phyloP scores from a whole-genome alignment of 768 basidiomycete genomes.

The Erythrobasidium yunnanense region DNA sequence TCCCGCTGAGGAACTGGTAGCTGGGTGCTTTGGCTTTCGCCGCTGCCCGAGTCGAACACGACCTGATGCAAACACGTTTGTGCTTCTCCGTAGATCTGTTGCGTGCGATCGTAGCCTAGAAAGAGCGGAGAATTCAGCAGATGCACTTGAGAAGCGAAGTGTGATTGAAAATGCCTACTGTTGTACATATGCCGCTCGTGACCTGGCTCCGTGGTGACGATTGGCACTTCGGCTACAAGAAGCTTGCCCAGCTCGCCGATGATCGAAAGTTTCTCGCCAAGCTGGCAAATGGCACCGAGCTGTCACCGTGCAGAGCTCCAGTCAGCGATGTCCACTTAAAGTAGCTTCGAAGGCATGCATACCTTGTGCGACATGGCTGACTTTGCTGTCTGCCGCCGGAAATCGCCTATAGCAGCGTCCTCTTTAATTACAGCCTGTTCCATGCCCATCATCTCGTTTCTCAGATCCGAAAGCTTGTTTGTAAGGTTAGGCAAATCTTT shows the following conservation, averaged over 20 bases:
- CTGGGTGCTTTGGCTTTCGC: background rate
- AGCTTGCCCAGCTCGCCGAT: slow-evolving; percentile 46
- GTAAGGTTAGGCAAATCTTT: slow-evolving; percentile 43
- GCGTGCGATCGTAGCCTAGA: slow-evolving; percentile 10
- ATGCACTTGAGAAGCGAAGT: background rate
- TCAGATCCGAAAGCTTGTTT: slow-evolving; percentile 42
- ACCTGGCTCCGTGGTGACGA: slow-evolving; percentile 44
- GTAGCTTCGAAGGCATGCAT: too few relatives aligned
- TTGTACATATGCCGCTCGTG: slow-evolving; percentile 43
- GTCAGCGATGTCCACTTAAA: background rate
- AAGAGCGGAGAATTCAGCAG: background rate
- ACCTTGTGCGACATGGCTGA: slow-evolving; percentile 43
- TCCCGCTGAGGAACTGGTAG: slow-evolving; percentile 3
- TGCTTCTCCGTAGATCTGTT: slow-evolving; percentile 23
- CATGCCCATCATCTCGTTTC: slow-evolving; percentile 42
- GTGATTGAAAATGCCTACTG: slow-evolving; percentile 28
- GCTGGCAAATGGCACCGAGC: slow-evolving; percentile 44
- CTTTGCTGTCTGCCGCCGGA: slow-evolving; percentile 43
- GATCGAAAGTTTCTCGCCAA: slow-evolving; percentile 44
- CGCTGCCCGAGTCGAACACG: slow-evolving; percentile 2
- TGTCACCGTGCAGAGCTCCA: background rate
- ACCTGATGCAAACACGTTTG: slow-evolving; percentile 24
- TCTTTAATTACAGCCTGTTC: slow-evolving; percentile 35
- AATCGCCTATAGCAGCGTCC: slow-evolving; percentile 41
- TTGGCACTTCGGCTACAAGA: slow-evolving; percentile 44